These are phyloP conservation scores for Linnemannia exigua DNA, from an alignment of 192 early-diverging fungal genomes.

Conservation along the genomic window DNA sequence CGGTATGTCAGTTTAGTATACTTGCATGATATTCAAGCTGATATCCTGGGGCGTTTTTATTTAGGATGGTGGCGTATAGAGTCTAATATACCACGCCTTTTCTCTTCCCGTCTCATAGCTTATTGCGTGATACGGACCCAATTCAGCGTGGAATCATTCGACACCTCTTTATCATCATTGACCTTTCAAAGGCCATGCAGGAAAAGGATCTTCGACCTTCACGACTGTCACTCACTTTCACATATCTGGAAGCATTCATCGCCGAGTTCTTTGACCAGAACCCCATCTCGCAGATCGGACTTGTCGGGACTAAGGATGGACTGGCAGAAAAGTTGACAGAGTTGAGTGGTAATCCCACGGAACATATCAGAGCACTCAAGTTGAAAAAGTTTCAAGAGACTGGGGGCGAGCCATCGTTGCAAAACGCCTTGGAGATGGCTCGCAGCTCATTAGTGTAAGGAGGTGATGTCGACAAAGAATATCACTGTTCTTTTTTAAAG, in stretches of 20 bases:
- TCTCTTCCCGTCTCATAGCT: background rate
- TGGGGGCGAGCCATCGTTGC: constrained; percentile 90
- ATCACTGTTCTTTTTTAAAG: background rate
- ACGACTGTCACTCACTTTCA: constrained; percentile 81
- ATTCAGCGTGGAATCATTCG: constrained; percentile 89
- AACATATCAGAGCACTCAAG: constrained; percentile 81
- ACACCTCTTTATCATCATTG: constrained; percentile 86
- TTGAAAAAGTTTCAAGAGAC: constrained; percentile 76
- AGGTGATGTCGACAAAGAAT: background rate
- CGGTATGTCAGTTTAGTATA: constrained; percentile 46
- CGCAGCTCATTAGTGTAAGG: constrained; percentile 73
- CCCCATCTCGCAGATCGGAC: constrained; percentile 89
- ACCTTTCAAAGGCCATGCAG: constrained; percentile 87
- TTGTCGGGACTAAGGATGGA: constrained; percentile 89
- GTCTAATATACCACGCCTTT: constrained; percentile 8
- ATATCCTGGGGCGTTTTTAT: too few relatives aligned
- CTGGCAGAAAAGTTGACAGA: constrained; percentile 90
- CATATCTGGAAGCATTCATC: constrained; percentile 78
- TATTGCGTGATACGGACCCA: constrained; percentile 75
- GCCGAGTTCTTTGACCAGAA: constrained; percentile 97
- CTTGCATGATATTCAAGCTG: background rate
- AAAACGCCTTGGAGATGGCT: constrained; percentile 92
- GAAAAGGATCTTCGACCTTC: constrained; percentile 89
- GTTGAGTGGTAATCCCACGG: constrained; percentile 86
- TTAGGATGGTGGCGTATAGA: constrained; percentile 31